Evolutionary conservation across 495 filamentous ascomycete genomes (phyloP).

Genomic region (Penicillium salamii): DNA sequence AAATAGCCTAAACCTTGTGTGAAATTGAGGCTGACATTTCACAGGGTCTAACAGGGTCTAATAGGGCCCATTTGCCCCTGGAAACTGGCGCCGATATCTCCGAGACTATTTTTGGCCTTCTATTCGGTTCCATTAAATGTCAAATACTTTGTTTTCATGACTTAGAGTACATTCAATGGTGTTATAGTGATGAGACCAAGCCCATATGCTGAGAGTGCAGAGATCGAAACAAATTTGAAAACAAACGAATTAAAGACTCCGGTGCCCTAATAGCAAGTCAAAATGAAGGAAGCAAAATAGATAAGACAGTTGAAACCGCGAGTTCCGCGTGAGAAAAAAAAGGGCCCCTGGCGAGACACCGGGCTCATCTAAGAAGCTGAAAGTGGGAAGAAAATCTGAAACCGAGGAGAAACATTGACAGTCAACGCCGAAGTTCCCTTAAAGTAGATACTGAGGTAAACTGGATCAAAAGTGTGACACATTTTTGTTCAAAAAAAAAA

Average conservation of each 20-base stretch:
- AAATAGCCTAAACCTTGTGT: background rate
- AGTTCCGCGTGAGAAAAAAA: too few species aligned
- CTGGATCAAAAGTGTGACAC: too few species aligned
- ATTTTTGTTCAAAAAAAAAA: too few species aligned
- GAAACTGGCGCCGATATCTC: background rate
- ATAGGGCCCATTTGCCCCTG: background rate
- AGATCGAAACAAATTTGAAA: background rate
- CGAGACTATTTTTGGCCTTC: constrained; percentile 6
- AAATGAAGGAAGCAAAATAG: too few species aligned
- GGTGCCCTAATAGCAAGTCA: background rate
- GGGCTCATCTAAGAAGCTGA: too few species aligned
- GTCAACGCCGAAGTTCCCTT: too few species aligned
- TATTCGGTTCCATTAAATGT: background rate
- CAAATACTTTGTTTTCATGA: background rate
- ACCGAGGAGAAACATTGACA: too few species aligned
- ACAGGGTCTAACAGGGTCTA: background rate
- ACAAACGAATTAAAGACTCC: background rate
- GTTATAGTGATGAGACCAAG: background rate
- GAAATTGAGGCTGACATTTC: background rate
- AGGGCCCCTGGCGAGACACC: too few species aligned
- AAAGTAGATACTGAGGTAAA: too few species aligned
- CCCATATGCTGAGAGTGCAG: background rate
- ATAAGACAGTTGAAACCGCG: too few species aligned
- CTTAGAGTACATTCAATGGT: background rate
- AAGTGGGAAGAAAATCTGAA: too few species aligned